Percentiles rank a stretch among this genome's conserved stretches.
phyloP scores from a whole-genome alignment of 352 stramenopile species.

The Aphanomyces cochlioides region DNA sequence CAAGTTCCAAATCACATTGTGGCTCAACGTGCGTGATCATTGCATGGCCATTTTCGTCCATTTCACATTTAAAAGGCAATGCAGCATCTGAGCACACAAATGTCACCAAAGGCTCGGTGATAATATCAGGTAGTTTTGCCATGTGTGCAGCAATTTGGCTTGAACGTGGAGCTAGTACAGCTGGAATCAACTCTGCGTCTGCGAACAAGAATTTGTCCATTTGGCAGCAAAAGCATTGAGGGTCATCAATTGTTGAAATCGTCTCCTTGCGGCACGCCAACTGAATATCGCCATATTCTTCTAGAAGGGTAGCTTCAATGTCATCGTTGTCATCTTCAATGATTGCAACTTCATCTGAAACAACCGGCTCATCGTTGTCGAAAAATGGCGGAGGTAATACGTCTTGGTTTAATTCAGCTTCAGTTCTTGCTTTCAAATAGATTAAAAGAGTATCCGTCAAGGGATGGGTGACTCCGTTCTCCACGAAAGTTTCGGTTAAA shows the following conservation, averaged over 20 bases:
- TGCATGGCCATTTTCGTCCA: background rate
- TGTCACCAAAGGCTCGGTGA: background rate
- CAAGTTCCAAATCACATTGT: background rate
- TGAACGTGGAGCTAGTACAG: background rate
- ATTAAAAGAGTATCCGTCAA: conserved; percentile 65
- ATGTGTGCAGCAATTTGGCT: background rate
- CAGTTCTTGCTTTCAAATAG: conserved; percentile 61
- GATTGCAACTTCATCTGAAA: conserved; percentile 24
- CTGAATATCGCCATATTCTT: conserved; percentile 26
- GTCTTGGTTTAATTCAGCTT: conserved; percentile 53
- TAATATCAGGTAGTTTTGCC: background rate
- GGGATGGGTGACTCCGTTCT: conserved; percentile 65
- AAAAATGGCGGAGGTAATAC: conserved; percentile 42
- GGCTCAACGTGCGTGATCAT: background rate
- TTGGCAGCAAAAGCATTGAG: conserved; percentile 1
- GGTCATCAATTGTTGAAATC: background rate
- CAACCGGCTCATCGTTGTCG: conserved; percentile 31
- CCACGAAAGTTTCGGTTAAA: conserved; percentile 58
- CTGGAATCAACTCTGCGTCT: background rate
- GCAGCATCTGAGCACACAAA: background rate
- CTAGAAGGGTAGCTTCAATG: conserved; percentile 15
- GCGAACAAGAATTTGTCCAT: background rate
- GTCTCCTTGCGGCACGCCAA: background rate
- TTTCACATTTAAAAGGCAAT: background rate
- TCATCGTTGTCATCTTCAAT: conserved; percentile 22